These are phyloP conservation scores for Xylaria cubensis DNA, from an alignment of 495 filamentous ascomycete genomes.

Conservation along the genomic window DNA sequence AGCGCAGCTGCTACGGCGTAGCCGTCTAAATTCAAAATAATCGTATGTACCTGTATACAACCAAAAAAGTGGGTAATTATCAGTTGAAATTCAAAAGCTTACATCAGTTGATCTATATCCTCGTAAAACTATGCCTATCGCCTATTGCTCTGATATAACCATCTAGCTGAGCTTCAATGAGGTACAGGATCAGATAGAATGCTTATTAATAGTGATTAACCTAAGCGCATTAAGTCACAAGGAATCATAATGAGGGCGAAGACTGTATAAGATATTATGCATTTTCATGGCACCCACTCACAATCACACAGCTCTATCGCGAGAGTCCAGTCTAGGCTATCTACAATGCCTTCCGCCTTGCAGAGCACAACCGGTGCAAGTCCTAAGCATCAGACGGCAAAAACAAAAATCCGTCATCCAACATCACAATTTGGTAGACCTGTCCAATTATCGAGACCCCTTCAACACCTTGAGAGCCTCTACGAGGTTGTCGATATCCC, in stretches of 20 bases:
- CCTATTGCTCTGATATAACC: neutral
- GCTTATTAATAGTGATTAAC: neutral
- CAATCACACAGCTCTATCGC: neutral
- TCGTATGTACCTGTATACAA: no score
- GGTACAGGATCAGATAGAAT: neutral
- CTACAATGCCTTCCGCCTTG: neutral
- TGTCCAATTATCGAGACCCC: conserved; percentile 16
- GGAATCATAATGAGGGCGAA: neutral
- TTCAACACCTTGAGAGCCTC: conserved; percentile 36
- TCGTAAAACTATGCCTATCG: no score
- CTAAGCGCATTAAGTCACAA: neutral
- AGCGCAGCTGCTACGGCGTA: no score
- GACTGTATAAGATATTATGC: neutral
- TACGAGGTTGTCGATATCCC: conserved; percentile 35
- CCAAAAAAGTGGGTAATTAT: no score
- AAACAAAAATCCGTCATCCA: neutral
- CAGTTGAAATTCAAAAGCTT: no score
- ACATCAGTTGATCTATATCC: no score
- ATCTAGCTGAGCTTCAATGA: neutral
- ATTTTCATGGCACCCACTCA: neutral
- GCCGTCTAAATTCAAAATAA: no score
- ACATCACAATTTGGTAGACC: neutral
- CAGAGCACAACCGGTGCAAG: neutral
- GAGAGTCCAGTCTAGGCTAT: neutral
- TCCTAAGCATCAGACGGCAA: neutral